Conservation (phyloP, 2,329 filamentous ascomycete species). For the Parastagonospora avenae region DNA sequence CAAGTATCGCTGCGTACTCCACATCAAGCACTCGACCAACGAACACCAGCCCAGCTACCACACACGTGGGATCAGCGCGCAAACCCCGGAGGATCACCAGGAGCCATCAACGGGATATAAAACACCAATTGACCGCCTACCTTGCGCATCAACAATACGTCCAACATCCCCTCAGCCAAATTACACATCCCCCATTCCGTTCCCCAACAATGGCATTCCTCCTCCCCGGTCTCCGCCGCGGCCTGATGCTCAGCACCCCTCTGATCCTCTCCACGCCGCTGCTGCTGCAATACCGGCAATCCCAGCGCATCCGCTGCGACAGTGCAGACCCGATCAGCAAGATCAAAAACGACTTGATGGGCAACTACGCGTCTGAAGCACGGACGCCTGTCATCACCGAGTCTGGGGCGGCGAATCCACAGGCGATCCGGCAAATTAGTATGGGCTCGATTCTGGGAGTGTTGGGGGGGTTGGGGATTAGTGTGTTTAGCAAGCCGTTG, state of each 20-base stretch:
- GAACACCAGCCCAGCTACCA: background rate
- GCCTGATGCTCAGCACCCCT: conserved; percentile 44
- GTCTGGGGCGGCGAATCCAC: conserved; percentile 48
- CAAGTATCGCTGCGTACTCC: background rate
- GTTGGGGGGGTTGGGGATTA: conserved; percentile 65
- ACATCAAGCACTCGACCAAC: background rate
- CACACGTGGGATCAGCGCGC: too few relatives aligned
- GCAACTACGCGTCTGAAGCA: conserved; percentile 47
- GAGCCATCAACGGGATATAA: conserved; percentile 6
- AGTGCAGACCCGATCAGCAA: conserved; percentile 39
- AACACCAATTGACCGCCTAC: conserved; percentile 23
- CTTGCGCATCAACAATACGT: too few relatives aligned
- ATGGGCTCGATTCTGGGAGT: conserved; percentile 53
- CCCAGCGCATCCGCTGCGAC: conserved; percentile 46
- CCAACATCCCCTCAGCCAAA: too few relatives aligned
- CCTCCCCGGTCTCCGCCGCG: conserved; percentile 47
- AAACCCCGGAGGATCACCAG: too few relatives aligned
- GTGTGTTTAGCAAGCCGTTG: conserved; percentile 72
- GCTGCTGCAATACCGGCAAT: conserved; percentile 32
- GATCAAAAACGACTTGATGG: conserved; percentile 45
- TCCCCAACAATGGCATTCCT: conserved; percentile 44
- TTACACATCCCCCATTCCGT: too few relatives aligned
- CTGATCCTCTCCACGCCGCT: conserved; percentile 41
- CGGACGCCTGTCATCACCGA: conserved; percentile 45
- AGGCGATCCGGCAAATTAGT: conserved; percentile 52